Conservation (phyloP, 257 asterid species). For the Solanum etuberosum region DNA sequence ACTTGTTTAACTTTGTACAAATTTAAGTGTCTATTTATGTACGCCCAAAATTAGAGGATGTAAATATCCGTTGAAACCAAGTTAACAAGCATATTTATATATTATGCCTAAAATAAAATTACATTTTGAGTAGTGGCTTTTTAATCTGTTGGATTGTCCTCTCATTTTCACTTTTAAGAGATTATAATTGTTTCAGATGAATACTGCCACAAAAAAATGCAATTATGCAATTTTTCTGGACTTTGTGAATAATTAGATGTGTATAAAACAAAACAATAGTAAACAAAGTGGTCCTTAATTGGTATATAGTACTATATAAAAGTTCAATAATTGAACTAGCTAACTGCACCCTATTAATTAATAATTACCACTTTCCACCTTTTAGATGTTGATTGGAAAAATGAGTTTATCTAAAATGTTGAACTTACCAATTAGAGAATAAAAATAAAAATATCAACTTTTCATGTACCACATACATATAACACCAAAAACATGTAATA, state of each 20-base stretch:
- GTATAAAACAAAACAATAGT: background rate
- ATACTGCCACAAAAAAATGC: background rate
- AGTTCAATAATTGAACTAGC: background rate
- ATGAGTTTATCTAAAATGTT: background rate
- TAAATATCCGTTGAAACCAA: background rate
- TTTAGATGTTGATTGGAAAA: background rate
- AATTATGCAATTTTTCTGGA: background rate
- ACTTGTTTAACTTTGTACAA: background rate
- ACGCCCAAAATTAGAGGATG: background rate
- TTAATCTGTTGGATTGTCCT: background rate
- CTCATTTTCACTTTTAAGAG: background rate
- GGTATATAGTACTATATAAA: background rate
- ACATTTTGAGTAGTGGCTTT: background rate
- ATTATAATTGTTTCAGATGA: background rate
- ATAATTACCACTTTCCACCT: background rate
- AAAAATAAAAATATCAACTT: background rate
- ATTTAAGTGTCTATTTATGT: background rate
- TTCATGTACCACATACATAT: background rate
- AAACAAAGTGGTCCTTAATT: background rate
- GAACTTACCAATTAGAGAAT: background rate
- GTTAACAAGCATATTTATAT: background rate
- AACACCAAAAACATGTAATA: background rate
- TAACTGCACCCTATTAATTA: background rate
- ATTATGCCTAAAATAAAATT: background rate
- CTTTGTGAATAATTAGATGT: background rate